Evolutionary conservation across 1,139 yeast genomes (phyloP).

Genomic region (Sugiyamaella novakii): DNA sequence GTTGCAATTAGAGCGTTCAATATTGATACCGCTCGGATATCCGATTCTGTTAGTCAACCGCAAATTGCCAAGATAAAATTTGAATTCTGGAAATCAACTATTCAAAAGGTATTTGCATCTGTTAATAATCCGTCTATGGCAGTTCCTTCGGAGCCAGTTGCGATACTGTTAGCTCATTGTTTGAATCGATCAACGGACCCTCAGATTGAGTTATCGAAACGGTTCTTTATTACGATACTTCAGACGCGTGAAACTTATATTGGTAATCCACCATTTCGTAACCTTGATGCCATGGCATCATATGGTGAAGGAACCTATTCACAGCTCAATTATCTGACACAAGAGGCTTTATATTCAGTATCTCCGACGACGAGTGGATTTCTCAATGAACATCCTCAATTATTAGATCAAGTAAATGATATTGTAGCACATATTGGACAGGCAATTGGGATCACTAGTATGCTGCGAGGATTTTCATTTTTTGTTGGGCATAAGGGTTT

Average conservation of each 20-base stretch:
- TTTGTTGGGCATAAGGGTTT: constrained; percentile 56
- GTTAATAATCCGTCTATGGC: constrained; percentile 13
- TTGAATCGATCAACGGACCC: constrained; percentile 31
- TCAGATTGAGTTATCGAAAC: constrained; percentile 51
- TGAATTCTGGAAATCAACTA: constrained; percentile 45
- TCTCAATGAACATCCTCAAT: constrained; percentile 50
- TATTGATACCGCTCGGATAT: constrained; percentile 64
- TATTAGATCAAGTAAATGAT: constrained; percentile 51
- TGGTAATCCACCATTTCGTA: constrained; percentile 51
- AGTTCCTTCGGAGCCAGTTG: constrained; percentile 59
- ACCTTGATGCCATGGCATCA: constrained; percentile 63
- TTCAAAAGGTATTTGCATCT: constrained; percentile 39
- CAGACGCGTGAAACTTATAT: constrained; percentile 58
- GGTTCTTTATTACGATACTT: constrained; percentile 61
- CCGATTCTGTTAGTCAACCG: constrained; percentile 49
- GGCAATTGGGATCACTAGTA: constrained; percentile 70
- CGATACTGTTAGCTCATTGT: constrained; percentile 49
- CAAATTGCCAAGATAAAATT: constrained; percentile 44
- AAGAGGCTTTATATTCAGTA: constrained; percentile 61
- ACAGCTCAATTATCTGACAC: constrained; percentile 69
- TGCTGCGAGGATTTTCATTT: constrained; percentile 62
- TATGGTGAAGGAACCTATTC: constrained; percentile 83
- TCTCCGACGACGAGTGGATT: constrained; percentile 59
- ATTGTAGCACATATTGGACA: constrained; percentile 84
- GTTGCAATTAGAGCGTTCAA: constrained; percentile 72